phyloP scores from a whole-genome alignment of 345 rosid species.

The Limnanthes douglasii region DNA sequence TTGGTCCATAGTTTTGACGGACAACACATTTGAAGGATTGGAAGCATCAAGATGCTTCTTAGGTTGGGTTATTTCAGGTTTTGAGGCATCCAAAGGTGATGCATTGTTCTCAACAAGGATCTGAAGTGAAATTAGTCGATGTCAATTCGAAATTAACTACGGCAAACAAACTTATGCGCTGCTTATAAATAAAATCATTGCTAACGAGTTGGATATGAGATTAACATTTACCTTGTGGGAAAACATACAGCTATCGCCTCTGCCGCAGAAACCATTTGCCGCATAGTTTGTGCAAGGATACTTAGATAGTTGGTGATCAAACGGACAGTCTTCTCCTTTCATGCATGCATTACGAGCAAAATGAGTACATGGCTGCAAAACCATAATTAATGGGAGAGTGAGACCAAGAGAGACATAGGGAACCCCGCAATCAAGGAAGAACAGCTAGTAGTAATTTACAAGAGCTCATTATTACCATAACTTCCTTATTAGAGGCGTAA shows the following conservation, averaged over 20 bases:
- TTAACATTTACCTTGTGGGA: constrained; percentile 58
- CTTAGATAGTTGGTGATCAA: constrained; percentile 78
- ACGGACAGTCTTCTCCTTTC: constrained; percentile 88
- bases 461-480: background rate
- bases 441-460: background rate
- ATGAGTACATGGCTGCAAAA: constrained; percentile 79
- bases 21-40: background rate
- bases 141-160: background rate
- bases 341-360: constrained; percentile 74
- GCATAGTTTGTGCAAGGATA: constrained; percentile 52
- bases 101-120: constrained; percentile 1
- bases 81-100: constrained; percentile 6
- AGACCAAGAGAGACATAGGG: background rate
- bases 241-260: constrained; percentile 67
- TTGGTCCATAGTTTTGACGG: constrained; percentile 11
- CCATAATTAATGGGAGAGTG: constrained; percentile 2
- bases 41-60: constrained; percentile 8
- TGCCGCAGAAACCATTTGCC: constrained; percentile 46
- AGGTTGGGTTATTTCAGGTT: constrained; percentile 6
- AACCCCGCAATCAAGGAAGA: background rate
- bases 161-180: background rate
- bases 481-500: background rate
- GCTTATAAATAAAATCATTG: background rate
- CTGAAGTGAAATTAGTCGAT: constrained; percentile 1
- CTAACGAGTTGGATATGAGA: constrained; percentile 3